Base-by-base conservation (phyloP, 2,329 filamentous ascomycete genomes). In the Colletotrichum noveboracense region DNA sequence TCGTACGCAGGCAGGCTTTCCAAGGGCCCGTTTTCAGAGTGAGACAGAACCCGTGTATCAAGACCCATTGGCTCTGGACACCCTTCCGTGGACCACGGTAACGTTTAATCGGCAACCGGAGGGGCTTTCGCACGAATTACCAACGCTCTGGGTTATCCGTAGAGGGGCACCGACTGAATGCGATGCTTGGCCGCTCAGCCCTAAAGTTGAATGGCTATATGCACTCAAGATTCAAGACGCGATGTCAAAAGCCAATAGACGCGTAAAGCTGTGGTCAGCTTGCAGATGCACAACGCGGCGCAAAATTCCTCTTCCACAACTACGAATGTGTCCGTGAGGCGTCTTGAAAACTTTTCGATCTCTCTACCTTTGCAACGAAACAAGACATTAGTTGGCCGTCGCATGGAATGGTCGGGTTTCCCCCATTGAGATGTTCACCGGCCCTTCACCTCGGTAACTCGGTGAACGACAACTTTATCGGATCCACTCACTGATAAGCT, bases 1-100 rank as follows among this genome's bases (percentile, higher is more conserved):
- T 43, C 62, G 66, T 58, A 43, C 58, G 56, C 56, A 26, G 48
- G 7, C 30, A 71, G 61, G 13, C 28, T 61, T 67, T 34, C 61
- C 43, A 52, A 26, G n/a, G 56, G 58, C 34, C 74, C 64, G 70
- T 76, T 74, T 74, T 69, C 70, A 65, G 74, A 76, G 64, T 76
- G 74, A 76, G 64, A 74, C 66, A 70, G 48, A 13, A 30, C 43
- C 64, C 38, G 43, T 73, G 61, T 71, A 66, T 74, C 64, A 58
- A 73, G 43, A 75, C 70, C 58, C 48, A 43, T n/a, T 28, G 30
- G 16, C 36, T 48, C 21, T 36, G 26, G 28, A 18, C 34, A 38
- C 38, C 28, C 58, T 21, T 43, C 26, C 32, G 34, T 34, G 34
- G 32, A 38, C 52, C 66, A 60, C 24, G 52, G 61, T 55, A 55